A percentile compares a stretch with the other conserved stretches of the same genome.
Evolutionary conservation across 139 green algal species (phyloP).

Genomic region (Eudorina sp.): DNA sequence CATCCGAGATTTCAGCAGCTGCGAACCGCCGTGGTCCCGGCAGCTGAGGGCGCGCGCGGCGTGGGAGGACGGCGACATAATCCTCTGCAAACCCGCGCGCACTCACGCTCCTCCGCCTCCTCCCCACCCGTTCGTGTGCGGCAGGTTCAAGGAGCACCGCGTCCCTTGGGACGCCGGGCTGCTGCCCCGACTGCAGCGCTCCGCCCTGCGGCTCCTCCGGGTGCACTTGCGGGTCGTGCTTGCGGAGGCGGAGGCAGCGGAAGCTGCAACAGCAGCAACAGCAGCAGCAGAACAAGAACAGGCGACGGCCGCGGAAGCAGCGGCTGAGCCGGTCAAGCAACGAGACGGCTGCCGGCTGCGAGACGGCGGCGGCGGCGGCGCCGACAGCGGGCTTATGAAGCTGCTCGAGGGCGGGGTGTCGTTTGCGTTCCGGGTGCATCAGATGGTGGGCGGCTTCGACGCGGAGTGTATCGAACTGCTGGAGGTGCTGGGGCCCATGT

Average conservation of each 20-base stretch:
- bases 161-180: slow-evolving; percentile 21
- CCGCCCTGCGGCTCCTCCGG: slow-evolving; percentile 26
- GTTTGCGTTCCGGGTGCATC: slow-evolving; percentile 46
- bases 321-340: background rate
- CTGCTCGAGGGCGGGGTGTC: slow-evolving; percentile 32
- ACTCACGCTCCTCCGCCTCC: background rate
- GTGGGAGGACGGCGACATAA: too few species aligned
- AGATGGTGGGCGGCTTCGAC: slow-evolving; percentile 46
- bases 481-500: slow-evolving; percentile 39
- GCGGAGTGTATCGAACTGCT: slow-evolving; percentile 21
- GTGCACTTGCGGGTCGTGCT: slow-evolving; percentile 18
- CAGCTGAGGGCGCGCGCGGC: too few species aligned
- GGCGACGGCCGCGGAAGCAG: background rate
- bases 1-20: too few species aligned
- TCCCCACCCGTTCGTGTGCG: background rate
- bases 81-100: too few species aligned
- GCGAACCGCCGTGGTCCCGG: too few species aligned
- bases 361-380: background rate
- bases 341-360: background rate
- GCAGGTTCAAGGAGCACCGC: slow-evolving; percentile 43
- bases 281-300: background rate
- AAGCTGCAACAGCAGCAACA: too few species aligned
- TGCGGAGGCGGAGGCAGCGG: background rate
- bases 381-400: background rate
- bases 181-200: slow-evolving; percentile 31